Evolutionary conservation across 176 grass and related monocot genomes (phyloP), one percentile per base, ranked within the genome.

Genomic region (Phoenix roebelenii): DNA sequence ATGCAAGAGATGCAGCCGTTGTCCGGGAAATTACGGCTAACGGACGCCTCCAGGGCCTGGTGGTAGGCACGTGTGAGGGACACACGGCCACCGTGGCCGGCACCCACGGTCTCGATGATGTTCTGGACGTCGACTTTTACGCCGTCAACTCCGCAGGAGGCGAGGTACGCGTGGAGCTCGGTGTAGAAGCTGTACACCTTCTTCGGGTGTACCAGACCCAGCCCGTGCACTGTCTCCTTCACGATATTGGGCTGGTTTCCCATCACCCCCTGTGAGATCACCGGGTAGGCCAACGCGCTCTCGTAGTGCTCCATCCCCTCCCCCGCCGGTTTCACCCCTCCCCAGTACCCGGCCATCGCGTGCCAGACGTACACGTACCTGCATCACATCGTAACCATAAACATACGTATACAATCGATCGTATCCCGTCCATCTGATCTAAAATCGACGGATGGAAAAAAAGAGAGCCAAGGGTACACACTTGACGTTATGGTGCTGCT

Each of bases 71-170:
- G 59, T 1, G 90, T 95, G 48, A 95, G 35, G 0, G 20, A 24
- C 1, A 89, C 90, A 23, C 85, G 63, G 51, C 90, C 85, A 26
- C 90, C 90, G 55, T 89, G 85, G 0, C 85, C 90, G 0, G 85
- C 82, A 12, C 90, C 90, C 3, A 86, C 56, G 0, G 85, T 86
- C 77, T 95, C 85, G 50, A 95, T 69, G 69, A 95, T 95, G 82
- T 71, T 89, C 77, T 95, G 90, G 55, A 81, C 82, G 77, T 89
- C 90, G 1, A 95, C 90, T 79, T 95, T 95, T 3, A 95, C 85
- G 61, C 85, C 90, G 30, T 95, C 85, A 2, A 95, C 53, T 63
- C 85, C 90, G 62, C 79, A 89, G 0, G 55, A 62, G 23, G 82
- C 82, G 0, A 89, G 79, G 76, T 95, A 95, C 23, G 73, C n/a